Base-by-base conservation (phyloP, 1,139 yeast genomes). In the Yamadazyma blattariae region DNA sequence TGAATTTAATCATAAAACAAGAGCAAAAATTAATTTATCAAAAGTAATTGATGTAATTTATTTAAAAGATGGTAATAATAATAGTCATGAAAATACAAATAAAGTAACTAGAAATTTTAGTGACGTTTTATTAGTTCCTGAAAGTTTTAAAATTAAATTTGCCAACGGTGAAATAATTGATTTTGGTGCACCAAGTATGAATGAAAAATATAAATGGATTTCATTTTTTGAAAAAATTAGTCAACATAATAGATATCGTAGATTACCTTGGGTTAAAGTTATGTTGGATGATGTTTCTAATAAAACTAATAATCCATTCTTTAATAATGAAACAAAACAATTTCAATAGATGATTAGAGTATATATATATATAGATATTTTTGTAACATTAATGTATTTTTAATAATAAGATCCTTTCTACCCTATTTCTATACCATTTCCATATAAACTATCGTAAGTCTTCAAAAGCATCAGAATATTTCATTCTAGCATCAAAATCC, bases 191-290 rank as follows among this genome's bases (percentile, higher is more conserved):
- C 84, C 83, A 32, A 74, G 73, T 35, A 66, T 63, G 36, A 57
- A 55, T n/a, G 81, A 76, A 35, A 78, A 77, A 55, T 51, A 54
- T 21, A 61, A 60, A 36, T 84, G 94, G 94, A 71, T 79, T 33
- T 45, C 55, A 2, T 52, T 65, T 4, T 53, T 83, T 34, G 82
- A 79, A 45, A 64, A 64, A 35, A 72, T 81, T 24, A 70, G 80
- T 16, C 66, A 67, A 41, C 62, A 74, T 46, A 74, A 77, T 52
- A 69, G 76, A 47, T 71, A 71, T 56, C 63, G 77, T 26, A 64
- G 74, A 32, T 88, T 82, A 52, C 87, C 89, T 1, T 83, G 94
- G 94, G 82, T 83, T 18, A 77, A 74, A 40, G 43, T 60, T 40
- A 70, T 70, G 76, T 40, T 64, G 40, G 54, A 53, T 37, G 44